Base-by-base conservation (phyloP, 23 red algal species). In the Porphyridium purpureum region DNA sequence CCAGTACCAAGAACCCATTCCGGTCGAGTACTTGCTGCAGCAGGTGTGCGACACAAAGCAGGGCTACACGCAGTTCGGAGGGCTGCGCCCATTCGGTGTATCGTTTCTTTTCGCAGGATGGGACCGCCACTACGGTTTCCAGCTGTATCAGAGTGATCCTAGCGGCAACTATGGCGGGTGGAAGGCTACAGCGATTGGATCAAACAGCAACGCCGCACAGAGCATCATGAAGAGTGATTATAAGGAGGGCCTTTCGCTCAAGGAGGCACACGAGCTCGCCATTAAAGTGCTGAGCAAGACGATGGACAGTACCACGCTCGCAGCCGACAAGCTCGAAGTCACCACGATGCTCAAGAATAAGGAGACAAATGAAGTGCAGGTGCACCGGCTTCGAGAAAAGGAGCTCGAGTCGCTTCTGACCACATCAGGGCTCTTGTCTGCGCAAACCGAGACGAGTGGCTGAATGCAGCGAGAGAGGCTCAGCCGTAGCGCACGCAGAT, bases 151-250 rank as follows among this genome's bases (percentile, higher is more conserved):
- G 46, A 86, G 80, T 32, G 90, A 98, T 49, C 90, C 90, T 4
- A 81, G 72, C n/a, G 90, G 90, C 19, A 98, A 98, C 69, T 98
- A 81, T 68, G 90, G 90, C 0, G 90, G 90, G 29, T 98, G 90
- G 90, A 80, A 80, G 49, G 90, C 90, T 4, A 86, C 72, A 7
- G 70, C 70, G 17, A 98, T 98, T 57, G 90, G 90, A 1, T 69
- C 70, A 24, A 84, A 98, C 54, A 57, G 67, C 14, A 75, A 64
- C 25, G 90, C 90, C 22, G 90, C 90, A 20, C 74, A 83, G 24
- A 83, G 75, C 53, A 86, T 98, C 48, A 64, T 98, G 40, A 83
- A 83, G 59, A 64, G 62, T 14, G 90, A 98, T 21, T 98, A 98
- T 54, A 82, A 78, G 47, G 90, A 98, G 36, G 74, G 81, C 9